Base-by-base conservation (phyloP, 345 rosid species). In the Sapria himalayana region DNA sequence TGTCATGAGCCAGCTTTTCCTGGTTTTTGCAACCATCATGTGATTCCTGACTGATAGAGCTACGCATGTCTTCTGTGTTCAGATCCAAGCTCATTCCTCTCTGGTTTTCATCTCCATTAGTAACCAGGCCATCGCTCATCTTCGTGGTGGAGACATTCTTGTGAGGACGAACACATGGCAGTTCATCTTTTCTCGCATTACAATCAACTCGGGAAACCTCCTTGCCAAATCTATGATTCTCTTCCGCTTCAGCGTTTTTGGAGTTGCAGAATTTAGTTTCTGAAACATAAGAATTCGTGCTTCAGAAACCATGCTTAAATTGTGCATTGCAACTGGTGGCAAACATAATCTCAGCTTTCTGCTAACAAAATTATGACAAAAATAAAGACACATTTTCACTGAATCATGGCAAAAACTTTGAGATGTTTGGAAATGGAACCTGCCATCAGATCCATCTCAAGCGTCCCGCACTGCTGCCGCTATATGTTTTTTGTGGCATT, bases 51-150 rank as follows among this genome's bases (percentile, higher is more conserved):
- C 52, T 68, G 45, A 57, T 41, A 21, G 76, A 69, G 65, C 72
- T 73, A 9, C 67, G 58, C 59, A 56, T 56, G 37, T 70, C 66
- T 61, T 68, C 76, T 20, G 61, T 47, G 27, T 66, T 71, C 16
- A 76, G 68, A 53, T 78, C 72, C 50, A 85, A 54, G 41, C 49
- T 69, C 25, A 50, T 46, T 29, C 60, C 61, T 46, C 15, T 50
- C 2, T 67, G 45, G 33, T 53, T 31, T 25, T 32, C 48, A 57
- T 61, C 43, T 41, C 61, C 46, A 37, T 31, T 40, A 13, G 29
- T 43, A 37, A 36, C 27, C 50, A 55, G 52, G 7, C 40, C 35
- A 25, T 34, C 29, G n/a, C 8, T 53, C 41, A 35, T 66, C 58
- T 39, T 38, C 7, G 37, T 42, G 41, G 58, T 43, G 29, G 50